Evolutionary conservation across 202 grass and related monocot species (phyloP), one percentile per base, ranked within the genome.

Genomic region (Digitaria exilis): DNA sequence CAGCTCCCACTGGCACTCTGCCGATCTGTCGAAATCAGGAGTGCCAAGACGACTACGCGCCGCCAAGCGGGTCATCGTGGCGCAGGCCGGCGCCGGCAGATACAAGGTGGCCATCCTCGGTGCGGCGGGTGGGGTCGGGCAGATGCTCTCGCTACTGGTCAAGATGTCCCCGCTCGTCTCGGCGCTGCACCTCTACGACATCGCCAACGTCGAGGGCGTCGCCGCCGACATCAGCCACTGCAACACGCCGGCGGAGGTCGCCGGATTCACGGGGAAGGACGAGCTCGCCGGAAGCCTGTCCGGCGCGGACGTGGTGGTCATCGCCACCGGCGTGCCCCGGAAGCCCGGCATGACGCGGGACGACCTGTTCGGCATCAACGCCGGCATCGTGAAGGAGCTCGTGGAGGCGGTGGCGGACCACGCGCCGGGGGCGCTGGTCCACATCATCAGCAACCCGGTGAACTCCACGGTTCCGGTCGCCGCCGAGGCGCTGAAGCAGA

Each of bases 361-460:
- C 64, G 86, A 88, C 44, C 51, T 85, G 55, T 92, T 92, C 79
- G 10, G 66, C 76, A 8, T 71, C 67, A 86, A 88, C 81, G 86
- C 86, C 6, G 81, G 45, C 75, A 57, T 86, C 65, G 83, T 92
- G 41, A 83, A 21, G 34, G 48, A 72, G 21, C 79, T 86, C 34
- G 75, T 65, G n/a, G 86, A 71, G 78, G 90, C 83, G 11, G 86
- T 92, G 45, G 90, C 90, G 9, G 90, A 92, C 35, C 67, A 86
- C 74, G 65, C 81, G 26, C 86, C 86, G 6, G 73, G 73, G 9
- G 86, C 86, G 41, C 76, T 92, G 39, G 32, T 92, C 29, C 90
- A 79, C 35, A 19, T 92, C 30, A 70, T 92, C 70, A 80, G 7
- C 83, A 46, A 71, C 25, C 86, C 82, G 14, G 79, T 92, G 59